Evolutionary conservation across 1,284 basidiomycete genomes (phyloP).

Genomic region (Filobasidium uniguttulatum): DNA sequence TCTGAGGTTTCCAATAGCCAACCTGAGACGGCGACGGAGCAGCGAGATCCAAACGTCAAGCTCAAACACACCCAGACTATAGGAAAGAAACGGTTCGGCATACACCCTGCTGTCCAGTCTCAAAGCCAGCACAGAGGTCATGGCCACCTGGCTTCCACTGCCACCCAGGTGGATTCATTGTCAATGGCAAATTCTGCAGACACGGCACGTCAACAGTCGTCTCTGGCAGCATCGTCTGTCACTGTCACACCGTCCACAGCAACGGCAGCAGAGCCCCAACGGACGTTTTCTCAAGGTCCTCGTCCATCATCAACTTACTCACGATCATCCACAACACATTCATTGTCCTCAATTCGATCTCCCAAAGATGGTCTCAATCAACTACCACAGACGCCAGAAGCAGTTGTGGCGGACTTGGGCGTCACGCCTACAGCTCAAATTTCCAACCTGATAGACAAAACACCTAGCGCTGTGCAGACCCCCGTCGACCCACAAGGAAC

Average conservation of each 20-base stretch:
- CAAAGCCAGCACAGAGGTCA: background rate
- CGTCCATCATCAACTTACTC: background rate
- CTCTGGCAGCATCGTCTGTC: too few relatives aligned
- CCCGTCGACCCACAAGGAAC: background rate
- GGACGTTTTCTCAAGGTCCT: background rate
- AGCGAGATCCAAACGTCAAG: conserved; percentile 10
- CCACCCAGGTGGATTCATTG: conserved; percentile 1
- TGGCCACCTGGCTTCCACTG: background rate
- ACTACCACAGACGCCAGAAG: too few relatives aligned
- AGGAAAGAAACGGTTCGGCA: background rate
- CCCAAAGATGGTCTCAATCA: too few relatives aligned
- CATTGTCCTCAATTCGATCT: conserved; percentile 2
- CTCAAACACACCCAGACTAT: conserved; percentile 11
- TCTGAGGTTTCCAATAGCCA: too few relatives aligned
- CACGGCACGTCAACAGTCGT: too few relatives aligned
- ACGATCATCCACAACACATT: background rate
- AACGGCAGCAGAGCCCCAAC: too few relatives aligned
- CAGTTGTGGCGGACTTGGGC: too few relatives aligned
- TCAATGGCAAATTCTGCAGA: background rate
- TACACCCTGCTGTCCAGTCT: too few relatives aligned
- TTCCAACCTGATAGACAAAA: too few relatives aligned
- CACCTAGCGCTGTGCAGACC: background rate
- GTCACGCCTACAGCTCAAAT: too few relatives aligned
- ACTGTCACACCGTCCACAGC: too few relatives aligned
- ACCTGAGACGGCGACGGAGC: conserved; percentile 41